These are phyloP conservation scores for Polyporus tsugae DNA, from an alignment of 1,284 basidiomycete species.

Conservation along the genomic window DNA sequence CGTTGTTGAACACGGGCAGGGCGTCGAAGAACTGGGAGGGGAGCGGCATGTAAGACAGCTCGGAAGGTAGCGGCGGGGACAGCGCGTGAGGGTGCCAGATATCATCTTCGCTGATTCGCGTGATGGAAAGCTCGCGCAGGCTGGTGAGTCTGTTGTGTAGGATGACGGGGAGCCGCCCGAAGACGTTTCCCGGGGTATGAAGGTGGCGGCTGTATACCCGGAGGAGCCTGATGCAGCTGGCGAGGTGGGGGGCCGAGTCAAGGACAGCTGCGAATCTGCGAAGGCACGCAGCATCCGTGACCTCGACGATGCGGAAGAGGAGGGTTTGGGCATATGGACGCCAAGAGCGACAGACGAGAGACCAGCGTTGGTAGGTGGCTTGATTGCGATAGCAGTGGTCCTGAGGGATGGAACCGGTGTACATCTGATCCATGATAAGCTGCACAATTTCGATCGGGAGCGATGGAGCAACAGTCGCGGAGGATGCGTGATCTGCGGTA, in stretches of 20 bases:
- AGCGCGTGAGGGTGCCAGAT: not conserved
- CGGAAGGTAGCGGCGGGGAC: not conserved
- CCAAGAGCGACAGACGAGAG: not conserved
- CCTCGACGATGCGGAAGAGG: not conserved
- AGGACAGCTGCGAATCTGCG: not conserved
- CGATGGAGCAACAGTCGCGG: not conserved
- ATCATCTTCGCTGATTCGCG: not conserved
- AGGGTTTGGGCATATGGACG: not conserved
- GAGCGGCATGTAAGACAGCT: not conserved
- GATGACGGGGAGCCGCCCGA: not conserved
- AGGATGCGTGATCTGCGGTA: not conserved
- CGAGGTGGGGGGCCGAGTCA: not conserved
- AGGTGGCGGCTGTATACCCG: not conserved
- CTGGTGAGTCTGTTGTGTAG: not conserved
- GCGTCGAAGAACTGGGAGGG: not conserved
- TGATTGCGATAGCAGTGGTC: slow-evolving; percentile 1
- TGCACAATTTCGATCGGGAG: not conserved
- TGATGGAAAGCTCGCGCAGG: not conserved
- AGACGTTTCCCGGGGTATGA: not conserved
- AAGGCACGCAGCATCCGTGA: not conserved
- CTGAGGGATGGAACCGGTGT: not conserved
- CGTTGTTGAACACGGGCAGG: not conserved
- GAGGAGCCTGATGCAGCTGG: not conserved
- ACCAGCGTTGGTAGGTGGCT: not conserved
- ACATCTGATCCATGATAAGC: not conserved